Evolutionary conservation across 2,329 filamentous ascomycete species (phyloP).

Genomic region (Gliomastix tumulicola): DNA sequence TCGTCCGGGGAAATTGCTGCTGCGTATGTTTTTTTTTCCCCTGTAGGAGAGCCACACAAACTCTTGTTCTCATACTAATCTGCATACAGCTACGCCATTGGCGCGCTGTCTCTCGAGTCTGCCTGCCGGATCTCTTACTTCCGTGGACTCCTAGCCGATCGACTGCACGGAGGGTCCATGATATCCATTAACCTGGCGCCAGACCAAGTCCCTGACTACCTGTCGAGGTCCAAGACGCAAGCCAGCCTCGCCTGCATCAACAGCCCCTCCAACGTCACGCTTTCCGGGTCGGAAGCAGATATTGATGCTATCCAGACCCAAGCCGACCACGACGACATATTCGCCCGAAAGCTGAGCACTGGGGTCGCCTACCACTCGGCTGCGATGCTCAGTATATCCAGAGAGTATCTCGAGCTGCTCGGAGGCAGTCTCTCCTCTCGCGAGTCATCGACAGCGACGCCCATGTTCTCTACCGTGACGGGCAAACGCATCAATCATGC

Average conservation of each 20-base stretch:
- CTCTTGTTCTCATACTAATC: too few relatives aligned
- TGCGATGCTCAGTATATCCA: slow-evolving; percentile 9
- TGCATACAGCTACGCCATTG: slow-evolving; percentile 12
- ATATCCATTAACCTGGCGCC: slow-evolving; percentile 2
- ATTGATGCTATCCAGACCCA: slow-evolving; percentile 3
- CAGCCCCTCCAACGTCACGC: slow-evolving; percentile 5
- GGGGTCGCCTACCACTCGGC: slow-evolving; percentile 11
- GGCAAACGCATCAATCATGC: background rate
- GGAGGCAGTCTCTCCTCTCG: background rate
- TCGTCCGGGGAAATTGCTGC: slow-evolving; percentile 31
- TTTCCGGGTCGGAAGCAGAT: slow-evolving; percentile 5
- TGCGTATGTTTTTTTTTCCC: too few relatives aligned
- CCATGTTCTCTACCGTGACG: slow-evolving; percentile 3
- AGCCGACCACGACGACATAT: slow-evolving; percentile 5
- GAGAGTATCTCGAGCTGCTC: slow-evolving; percentile 10
- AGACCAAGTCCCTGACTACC: background rate
- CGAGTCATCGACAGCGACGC: too few relatives aligned
- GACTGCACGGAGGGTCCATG: slow-evolving; percentile 1
- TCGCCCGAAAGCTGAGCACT: slow-evolving; percentile 7
- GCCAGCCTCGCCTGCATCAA: slow-evolving; percentile 8
- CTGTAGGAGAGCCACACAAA: too few relatives aligned
- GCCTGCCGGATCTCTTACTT: slow-evolving; percentile 2
- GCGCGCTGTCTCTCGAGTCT: slow-evolving; percentile 7
- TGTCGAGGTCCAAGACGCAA: background rate
- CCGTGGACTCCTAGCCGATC: background rate